Conservation (phyloP, 805 yeast species). For the Candida boleticola region DNA sequence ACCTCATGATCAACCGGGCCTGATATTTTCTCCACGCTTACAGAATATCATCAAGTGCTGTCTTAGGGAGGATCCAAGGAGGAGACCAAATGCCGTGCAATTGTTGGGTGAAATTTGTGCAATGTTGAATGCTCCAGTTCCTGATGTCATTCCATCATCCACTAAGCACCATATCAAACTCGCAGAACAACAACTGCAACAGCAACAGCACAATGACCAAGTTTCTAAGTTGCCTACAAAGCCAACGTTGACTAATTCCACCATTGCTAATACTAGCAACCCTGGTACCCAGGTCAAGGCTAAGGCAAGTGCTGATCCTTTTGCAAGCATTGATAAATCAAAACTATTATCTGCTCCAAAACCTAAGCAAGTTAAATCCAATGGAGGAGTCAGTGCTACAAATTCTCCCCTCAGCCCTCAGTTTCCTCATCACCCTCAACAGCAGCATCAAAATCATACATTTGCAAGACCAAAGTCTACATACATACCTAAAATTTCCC, state of each 20-base stretch:
- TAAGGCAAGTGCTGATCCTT: constrained; percentile 30
- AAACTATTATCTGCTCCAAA: constrained; percentile 22
- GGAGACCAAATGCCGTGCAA: constrained; percentile 74
- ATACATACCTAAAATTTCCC: neutral
- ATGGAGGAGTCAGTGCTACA: neutral
- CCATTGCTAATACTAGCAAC: neutral
- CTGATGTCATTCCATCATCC: constrained; percentile 41
- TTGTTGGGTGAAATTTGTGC: constrained; percentile 64
- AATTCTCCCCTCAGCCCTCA: neutral
- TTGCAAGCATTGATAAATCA: constrained; percentile 41
- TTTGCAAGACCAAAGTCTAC: constrained; percentile 4
- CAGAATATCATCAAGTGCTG: constrained; percentile 62
- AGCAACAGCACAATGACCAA: neutral
- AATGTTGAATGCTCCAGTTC: constrained; percentile 46
- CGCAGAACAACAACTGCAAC: constrained; percentile 4
- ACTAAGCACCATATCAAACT: constrained; percentile 20
- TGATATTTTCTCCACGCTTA: constrained; percentile 55
- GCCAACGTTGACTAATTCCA: neutral
- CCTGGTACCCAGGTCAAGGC: neutral
- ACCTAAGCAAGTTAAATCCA: constrained; percentile 6
- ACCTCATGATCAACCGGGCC: constrained; percentile 47
- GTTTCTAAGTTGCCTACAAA: neutral
- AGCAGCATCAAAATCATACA: neutral
- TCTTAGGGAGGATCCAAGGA: constrained; percentile 62
- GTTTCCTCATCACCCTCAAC: neutral